Evolutionary conservation across 306 rosid genomes (phyloP).

Genomic region (Styphnolobium japonicum): DNA sequence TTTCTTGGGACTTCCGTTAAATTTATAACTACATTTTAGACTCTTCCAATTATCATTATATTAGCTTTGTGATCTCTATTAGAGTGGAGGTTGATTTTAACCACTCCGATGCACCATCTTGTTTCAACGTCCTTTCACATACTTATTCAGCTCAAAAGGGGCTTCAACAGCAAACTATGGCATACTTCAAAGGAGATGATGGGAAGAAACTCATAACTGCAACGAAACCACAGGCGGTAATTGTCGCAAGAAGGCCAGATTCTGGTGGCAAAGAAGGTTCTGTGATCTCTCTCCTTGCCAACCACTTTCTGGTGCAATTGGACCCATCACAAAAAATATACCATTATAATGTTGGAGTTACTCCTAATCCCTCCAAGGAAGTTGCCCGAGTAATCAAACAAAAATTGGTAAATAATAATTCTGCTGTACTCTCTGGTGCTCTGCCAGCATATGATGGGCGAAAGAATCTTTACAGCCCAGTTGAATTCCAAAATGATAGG

Average conservation of each 20-base stretch:
- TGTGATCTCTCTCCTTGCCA: slow-evolving; percentile 77
- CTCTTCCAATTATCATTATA: background rate
- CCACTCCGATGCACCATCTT: slow-evolving; percentile 24
- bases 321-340: slow-evolving; percentile 67
- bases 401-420: slow-evolving; percentile 64
- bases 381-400: slow-evolving; percentile 75
- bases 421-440: slow-evolving; percentile 66
- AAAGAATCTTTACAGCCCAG: slow-evolving; percentile 79
- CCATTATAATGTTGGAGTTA: slow-evolving; percentile 93
- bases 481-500: slow-evolving; percentile 79
- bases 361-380: slow-evolving; percentile 87
- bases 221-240: slow-evolving; percentile 50
- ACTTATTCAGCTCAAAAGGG: slow-evolving; percentile 49
- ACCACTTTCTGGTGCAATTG: slow-evolving; percentile 83
- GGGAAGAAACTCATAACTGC: slow-evolving; percentile 45
- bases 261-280: slow-evolving; percentile 93
- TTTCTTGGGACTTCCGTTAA: background rate
- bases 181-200: slow-evolving; percentile 43
- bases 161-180: slow-evolving; percentile 39
- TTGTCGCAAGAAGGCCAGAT: slow-evolving; percentile 87
- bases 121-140: no score
- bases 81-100: background rate
- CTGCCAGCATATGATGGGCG: slow-evolving; percentile 92
- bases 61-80: background rate
- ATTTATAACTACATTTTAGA: background rate